Evolutionary conservation across 208 protist genomes (phyloP), one percentile per base, ranked within the genome.

Genomic region (Porcisia deanei): DNA sequence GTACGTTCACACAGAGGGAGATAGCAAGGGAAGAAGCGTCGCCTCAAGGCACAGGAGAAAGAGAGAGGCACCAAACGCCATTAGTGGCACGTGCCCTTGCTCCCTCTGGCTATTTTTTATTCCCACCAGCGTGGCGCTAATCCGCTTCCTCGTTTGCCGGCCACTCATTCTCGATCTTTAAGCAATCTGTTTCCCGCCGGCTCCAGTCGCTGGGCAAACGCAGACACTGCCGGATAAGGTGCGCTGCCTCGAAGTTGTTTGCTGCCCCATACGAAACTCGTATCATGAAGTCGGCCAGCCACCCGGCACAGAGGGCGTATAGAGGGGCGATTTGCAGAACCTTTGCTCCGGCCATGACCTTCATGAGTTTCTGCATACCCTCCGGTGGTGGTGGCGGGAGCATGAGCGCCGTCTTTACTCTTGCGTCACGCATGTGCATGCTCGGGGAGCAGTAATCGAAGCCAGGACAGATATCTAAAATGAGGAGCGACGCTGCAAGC

Each of bases 91-190:
- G 14, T 45, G 30, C 25, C 16, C 2, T 37, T 64, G 59, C 30
- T 64, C 16, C 34, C 47, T 12, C 47, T 12, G 47, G 10, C 59
- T 10, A 9, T 61, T 16, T 34, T 37, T n/a, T 43, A 18, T 25
- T 7, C 41, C 25, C 25, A 9, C 34, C 22, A 9, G 20, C 47
- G 49, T 45, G 1, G 16, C 9, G 54, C 37, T 69, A 79, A 43
- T 69, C 76, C 22, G 84, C 85, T 18, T 93, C 88, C 73, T 96
- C 92, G 59, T 94, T 88, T 4, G 81, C 84, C 0, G 92, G 92
- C 92, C 92, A 96, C 75, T 96, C 92, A 73, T 96, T 96, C 61
- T 96, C 92, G 52, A 96, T 72, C 72, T 88, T 91, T 25, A 96
- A 77, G 53, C 85, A 92, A 69, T 94, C 90, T 72, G 85, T 85